Percentiles rank a stretch among this genome's conserved stretches.
These are phyloP conservation scores for Conringia planisiliqua DNA, from an alignment of 345 rosid genomes.

Conservation along the genomic window DNA sequence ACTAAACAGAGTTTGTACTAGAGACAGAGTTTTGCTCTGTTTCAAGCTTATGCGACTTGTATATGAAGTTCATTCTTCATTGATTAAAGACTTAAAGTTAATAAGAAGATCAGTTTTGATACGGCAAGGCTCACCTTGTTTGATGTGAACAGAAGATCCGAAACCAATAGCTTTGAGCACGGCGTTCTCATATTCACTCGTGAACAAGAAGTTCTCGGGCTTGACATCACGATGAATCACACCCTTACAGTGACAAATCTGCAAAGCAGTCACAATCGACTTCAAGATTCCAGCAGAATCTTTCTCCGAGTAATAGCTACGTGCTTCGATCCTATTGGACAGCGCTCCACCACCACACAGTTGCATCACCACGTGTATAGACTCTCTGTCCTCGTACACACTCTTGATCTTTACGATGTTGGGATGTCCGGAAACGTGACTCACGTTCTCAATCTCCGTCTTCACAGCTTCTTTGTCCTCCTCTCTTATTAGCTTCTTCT, in stretches of 20 bases:
- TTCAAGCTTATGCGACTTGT: slow-evolving; percentile 42
- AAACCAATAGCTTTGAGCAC: slow-evolving; percentile 66
- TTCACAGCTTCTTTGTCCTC: background rate
- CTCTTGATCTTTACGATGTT: background rate
- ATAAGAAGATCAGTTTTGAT: too few species aligned
- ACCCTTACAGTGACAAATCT: slow-evolving; percentile 60
- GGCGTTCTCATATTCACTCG: slow-evolving; percentile 45
- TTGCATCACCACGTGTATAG: background rate
- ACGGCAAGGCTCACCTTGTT: background rate
- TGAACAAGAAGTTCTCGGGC: slow-evolving; percentile 67
- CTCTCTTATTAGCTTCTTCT: background rate
- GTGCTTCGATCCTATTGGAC: background rate
- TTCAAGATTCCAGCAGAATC: slow-evolving; percentile 35
- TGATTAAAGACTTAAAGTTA: too few species aligned
- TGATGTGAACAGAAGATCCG: slow-evolving; percentile 52
- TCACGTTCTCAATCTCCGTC: background rate
- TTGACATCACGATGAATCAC: slow-evolving; percentile 68
- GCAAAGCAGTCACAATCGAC: slow-evolving; percentile 55
- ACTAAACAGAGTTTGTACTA: background rate
- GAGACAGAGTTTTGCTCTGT: background rate
- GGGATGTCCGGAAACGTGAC: background rate
- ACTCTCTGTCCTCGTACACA: background rate
- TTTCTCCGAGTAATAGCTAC: background rate
- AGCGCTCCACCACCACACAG: background rate
- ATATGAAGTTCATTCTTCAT: slow-evolving; percentile 15